These are phyloP conservation scores for Penicillium alfredii DNA, from an alignment of 495 filamentous ascomycete genomes.

Conservation along the genomic window DNA sequence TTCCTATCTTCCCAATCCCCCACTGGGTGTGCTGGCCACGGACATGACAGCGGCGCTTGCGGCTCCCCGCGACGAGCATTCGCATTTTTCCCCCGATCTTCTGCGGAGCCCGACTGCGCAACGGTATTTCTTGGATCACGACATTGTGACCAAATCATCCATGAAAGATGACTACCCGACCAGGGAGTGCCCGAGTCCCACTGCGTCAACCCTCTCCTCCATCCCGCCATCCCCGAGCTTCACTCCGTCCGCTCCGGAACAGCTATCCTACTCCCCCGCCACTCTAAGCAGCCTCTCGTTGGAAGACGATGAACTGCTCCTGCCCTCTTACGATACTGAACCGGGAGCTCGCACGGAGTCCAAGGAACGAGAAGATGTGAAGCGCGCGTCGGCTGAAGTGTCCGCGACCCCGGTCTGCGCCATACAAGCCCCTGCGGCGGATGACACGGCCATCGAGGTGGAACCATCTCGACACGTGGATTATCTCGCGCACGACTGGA, in stretches of 20 bases:
- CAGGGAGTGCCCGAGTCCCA: constrained; percentile 29
- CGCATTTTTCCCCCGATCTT: constrained; percentile 36
- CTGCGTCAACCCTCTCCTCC: constrained; percentile 33
- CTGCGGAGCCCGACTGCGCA: constrained; percentile 40
- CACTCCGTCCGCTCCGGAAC: constrained; percentile 19
- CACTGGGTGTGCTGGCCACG: not conserved
- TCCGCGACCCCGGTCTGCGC: constrained; percentile 10
- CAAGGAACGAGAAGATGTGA: constrained; percentile 15
- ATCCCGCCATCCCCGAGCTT: constrained; percentile 37
- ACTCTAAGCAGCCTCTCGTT: constrained; percentile 61
- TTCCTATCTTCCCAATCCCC: not conserved
- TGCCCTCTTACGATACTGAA: constrained; percentile 54
- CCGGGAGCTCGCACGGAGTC: constrained; percentile 6
- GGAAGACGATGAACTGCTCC: constrained; percentile 50
- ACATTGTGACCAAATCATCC: constrained; percentile 30
- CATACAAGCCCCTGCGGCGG: constrained; percentile 50
- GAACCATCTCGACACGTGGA: constrained; percentile 86
- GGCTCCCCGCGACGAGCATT: constrained; percentile 29
- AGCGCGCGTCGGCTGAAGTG: constrained; percentile 20
- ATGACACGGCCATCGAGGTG: constrained; percentile 71
- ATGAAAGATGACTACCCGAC: constrained; percentile 28
- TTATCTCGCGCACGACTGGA: constrained; percentile 93
- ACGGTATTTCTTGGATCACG: constrained; percentile 35
- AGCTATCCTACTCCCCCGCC: constrained; percentile 48
- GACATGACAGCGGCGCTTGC: constrained; percentile 46